Evolutionary conservation across 805 yeast species (phyloP).

Genomic region (Wickerhamiella cacticola): DNA sequence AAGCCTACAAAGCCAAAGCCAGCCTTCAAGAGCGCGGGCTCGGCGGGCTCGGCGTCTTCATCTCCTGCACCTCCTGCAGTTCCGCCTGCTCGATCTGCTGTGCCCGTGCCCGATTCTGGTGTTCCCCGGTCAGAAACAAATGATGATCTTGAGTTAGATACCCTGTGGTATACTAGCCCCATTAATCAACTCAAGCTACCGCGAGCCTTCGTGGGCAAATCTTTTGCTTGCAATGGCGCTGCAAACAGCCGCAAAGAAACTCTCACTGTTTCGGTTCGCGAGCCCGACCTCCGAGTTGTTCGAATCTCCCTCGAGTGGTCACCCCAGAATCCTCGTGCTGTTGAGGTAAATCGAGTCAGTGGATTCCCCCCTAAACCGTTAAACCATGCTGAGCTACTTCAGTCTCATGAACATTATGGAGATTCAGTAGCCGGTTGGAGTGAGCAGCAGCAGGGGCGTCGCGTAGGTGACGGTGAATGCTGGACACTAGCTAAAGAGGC

Average conservation of each 20-base stretch:
- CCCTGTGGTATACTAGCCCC: slow-evolving; percentile 21
- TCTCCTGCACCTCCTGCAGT: not conserved
- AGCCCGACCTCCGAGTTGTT: slow-evolving; percentile 27
- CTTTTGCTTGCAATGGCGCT: slow-evolving; percentile 19
- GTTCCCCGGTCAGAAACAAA: not conserved
- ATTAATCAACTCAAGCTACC: slow-evolving; percentile 14
- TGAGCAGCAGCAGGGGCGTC: slow-evolving; percentile 26
- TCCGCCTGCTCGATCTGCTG: slow-evolving; percentile 11
- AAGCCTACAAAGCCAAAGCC: slow-evolving; percentile 5
- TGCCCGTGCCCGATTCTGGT: not conserved
- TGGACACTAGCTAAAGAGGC: slow-evolving; percentile 33
- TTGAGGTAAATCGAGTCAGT: slow-evolving; percentile 28
- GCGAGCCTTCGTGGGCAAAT: slow-evolving; percentile 19
- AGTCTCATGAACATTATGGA: slow-evolving; percentile 24
- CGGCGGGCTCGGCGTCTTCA: slow-evolving; percentile 9
- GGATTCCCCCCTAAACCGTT: slow-evolving; percentile 35
- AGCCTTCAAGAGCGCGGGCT: not conserved
- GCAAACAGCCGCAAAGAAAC: slow-evolving; percentile 17
- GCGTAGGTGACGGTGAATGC: slow-evolving; percentile 32
- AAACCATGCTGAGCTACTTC: slow-evolving; percentile 22
- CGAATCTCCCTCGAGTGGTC: slow-evolving; percentile 25
- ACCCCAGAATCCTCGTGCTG: slow-evolving; percentile 30
- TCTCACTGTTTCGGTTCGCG: slow-evolving; percentile 24
- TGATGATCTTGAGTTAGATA: slow-evolving; percentile 22
- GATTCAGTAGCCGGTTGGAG: slow-evolving; percentile 28